Evolutionary conservation across 805 yeast genomes (phyloP).

Genomic region (Candida michaelii): DNA sequence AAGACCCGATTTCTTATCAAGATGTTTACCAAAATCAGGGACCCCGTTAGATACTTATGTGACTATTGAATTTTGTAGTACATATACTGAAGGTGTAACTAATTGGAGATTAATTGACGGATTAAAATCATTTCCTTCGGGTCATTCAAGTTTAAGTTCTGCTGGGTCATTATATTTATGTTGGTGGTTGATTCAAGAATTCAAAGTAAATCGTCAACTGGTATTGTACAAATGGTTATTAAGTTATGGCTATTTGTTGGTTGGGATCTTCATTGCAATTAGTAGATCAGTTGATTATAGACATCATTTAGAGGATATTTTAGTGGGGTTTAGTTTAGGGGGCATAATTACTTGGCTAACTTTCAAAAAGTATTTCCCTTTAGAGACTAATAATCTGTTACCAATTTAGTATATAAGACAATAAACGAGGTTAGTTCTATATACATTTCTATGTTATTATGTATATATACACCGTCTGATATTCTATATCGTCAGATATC

Average conservation of each 20-base stretch:
- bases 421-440: background rate
- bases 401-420: background rate
- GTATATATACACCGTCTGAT: too few species aligned
- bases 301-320: slow-evolving; percentile 34
- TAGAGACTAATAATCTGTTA: background rate
- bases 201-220: slow-evolving; percentile 12
- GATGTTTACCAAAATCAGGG: slow-evolving; percentile 32
- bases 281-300: slow-evolving; percentile 36
- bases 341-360: slow-evolving; percentile 16
- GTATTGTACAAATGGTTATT: slow-evolving; percentile 6
- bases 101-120: slow-evolving; percentile 31
- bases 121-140: slow-evolving; percentile 42
- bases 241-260: slow-evolving; percentile 21
- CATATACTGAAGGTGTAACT: slow-evolving; percentile 26
- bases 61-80: slow-evolving; percentile 31
- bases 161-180: slow-evolving; percentile 32
- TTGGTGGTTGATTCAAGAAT: slow-evolving; percentile 28
- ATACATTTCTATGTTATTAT: too few species aligned
- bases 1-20: slow-evolving; percentile 43
- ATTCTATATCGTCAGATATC: too few species aligned
- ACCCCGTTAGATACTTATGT: slow-evolving; percentile 28
- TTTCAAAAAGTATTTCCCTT: slow-evolving; percentile 15
- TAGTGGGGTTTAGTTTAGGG: slow-evolving; percentile 30
- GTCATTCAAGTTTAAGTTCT: slow-evolving; percentile 38
- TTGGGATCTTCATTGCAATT: slow-evolving; percentile 32